Conservation (phyloP, 495 filamentous ascomycete species). For the Aspergillus haitiensis region DNA sequence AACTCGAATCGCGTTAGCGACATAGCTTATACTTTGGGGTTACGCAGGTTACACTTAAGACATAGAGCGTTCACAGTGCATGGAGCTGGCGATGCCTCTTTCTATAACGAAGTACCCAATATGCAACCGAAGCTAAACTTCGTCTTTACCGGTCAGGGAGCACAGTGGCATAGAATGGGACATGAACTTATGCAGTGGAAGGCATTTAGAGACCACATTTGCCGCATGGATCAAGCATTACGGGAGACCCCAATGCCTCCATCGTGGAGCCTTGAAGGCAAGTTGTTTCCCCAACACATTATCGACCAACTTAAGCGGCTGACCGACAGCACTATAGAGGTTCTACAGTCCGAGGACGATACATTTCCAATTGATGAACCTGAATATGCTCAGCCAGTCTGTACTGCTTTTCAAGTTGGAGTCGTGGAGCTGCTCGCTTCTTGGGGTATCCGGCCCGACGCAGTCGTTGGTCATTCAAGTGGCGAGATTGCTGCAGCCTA, state of each 20-base stretch:
- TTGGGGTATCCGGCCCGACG: slow-evolving; percentile 10
- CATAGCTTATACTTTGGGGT: neutral
- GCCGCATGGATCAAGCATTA: slow-evolving; percentile 25
- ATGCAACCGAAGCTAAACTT: neutral
- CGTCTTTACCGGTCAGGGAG: slow-evolving; percentile 32
- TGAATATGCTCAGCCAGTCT: slow-evolving; percentile 28
- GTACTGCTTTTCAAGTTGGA: slow-evolving; percentile 34
- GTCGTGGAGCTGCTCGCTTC: slow-evolving; percentile 13
- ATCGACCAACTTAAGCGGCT: neutral
- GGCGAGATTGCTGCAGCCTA: slow-evolving; percentile 27
- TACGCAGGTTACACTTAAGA: neutral
- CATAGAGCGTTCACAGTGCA: neutral
- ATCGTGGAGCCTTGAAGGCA: slow-evolving; percentile 30
- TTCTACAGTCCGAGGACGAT: too few species aligned
- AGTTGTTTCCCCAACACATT: too few species aligned
- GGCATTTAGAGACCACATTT: slow-evolving; percentile 23
- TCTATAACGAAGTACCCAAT: neutral
- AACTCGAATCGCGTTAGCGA: neutral
- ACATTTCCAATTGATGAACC: neutral
- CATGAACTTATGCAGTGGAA: slow-evolving; percentile 16
- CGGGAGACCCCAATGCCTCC: slow-evolving; percentile 16
- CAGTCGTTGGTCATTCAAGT: slow-evolving; percentile 24
- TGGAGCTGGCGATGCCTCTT: neutral
- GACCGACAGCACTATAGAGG: too few species aligned
- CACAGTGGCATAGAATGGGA: slow-evolving; percentile 26